Evolutionary conservation across 148 eudicot genomes (phyloP), one percentile per base, ranked within the genome.

Genomic region (Nepenthes mirabilis): DNA sequence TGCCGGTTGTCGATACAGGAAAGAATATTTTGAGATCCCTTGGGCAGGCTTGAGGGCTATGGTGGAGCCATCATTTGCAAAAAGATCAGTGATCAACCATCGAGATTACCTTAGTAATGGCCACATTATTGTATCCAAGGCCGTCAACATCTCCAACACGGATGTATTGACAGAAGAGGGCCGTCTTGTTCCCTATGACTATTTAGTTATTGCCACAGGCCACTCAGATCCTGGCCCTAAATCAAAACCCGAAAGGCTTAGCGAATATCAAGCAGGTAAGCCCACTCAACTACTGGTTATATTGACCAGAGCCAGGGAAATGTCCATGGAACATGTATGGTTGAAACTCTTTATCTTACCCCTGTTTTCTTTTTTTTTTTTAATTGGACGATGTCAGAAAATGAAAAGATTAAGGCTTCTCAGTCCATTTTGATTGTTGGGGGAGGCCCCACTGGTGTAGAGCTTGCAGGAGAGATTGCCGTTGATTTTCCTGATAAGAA

Each of bases 401-500:
- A 81, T 57, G 80, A 74, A 47, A 72, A 74, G 63, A 76, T 84
- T 51, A 62, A 60, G 69, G 59, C 66, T 4, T 75, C 82, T 11
- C 53, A 58, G 23, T 80, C 88, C 13, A 51, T 84, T 35, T 64
- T 81, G 70, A 81, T 84, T 2, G 70, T 81, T 33, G 90, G 86
- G 51, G 90, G 90, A 1, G 86, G 90, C 2, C 86, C 90, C 14
- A 72, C 80, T 10, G 86, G 90, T 8, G 83, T 84, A 5, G 90
- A 84, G 64, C 82, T 84, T 11, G 85, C 90, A 10, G 83, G 76
- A 48, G 90, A 84, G 65, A 68, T 84, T 11, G 60, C 83, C 8
- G 65, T 65, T 36, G 86, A 78, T 72, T 84, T 49, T 62, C 82
- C 86, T 1, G 73, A 77, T n/a, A 84, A 81, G 64, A 81, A 66